phyloP scores from a whole-genome alignment of 192 early-diverging fungal species.

The Mortierella claussenii region DNA sequence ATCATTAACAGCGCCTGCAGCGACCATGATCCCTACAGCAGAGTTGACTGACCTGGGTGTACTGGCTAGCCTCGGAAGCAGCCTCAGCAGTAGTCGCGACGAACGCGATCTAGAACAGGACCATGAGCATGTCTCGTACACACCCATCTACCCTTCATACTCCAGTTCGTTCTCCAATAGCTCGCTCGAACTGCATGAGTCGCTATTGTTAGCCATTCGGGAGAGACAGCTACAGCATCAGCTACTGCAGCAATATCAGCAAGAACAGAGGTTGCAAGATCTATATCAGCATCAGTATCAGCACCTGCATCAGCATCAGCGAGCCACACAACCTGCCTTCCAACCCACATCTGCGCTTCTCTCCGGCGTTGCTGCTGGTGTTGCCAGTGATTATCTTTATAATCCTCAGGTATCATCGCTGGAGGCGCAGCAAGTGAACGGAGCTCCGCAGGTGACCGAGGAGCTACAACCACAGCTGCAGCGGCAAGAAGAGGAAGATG shows the following conservation, averaged over 20 bases:
- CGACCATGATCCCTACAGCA: neutral
- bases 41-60: neutral
- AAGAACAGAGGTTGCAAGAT: conserved; percentile 21
- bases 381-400: too few species aligned
- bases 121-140: conserved; percentile 22
- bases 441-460: too few species aligned
- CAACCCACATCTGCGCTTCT: neutral
- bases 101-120: conserved; percentile 33
- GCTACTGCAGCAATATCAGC: conserved; percentile 10
- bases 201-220: conserved; percentile 27
- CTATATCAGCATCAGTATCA: conserved; percentile 18
- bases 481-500: too few species aligned
- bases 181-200: conserved; percentile 38
- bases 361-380: too few species aligned
- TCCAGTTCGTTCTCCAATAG: conserved; percentile 49
- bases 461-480: too few species aligned
- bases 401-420: too few species aligned
- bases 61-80: conserved; percentile 22
- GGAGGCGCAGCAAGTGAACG: too few species aligned
- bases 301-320: neutral
- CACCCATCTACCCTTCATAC: conserved; percentile 46
- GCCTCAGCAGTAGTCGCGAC: conserved; percentile 41
- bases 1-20: too few species aligned
- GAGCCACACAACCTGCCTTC: neutral
- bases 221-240: conserved; percentile 32